Conservation (phyloP, 495 filamentous ascomycete genomes). For the Arthonia radiata region DNA sequence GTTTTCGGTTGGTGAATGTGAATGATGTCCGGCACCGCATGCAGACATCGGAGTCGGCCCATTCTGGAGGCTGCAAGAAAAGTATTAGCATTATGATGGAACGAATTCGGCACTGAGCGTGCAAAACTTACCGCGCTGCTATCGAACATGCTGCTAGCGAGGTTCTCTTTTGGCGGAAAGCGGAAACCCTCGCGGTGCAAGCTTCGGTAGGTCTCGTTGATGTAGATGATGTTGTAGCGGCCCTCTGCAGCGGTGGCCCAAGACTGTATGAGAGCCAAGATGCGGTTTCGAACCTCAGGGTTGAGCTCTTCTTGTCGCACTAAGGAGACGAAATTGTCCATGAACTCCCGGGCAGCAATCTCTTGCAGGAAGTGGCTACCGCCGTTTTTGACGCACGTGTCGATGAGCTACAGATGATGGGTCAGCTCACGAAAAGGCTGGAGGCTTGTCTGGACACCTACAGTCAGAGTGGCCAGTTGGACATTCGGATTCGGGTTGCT, state of each 20-base stretch:
- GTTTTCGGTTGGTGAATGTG: conserved; percentile 92
- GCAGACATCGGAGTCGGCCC: conserved; percentile 93
- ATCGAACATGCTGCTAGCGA: conserved; percentile 87
- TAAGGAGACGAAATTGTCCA: conserved; percentile 85
- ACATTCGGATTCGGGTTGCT: conserved; percentile 93
- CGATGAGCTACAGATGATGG: conserved; percentile 39
- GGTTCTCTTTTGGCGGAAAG: conserved; percentile 70
- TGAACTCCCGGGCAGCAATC: conserved; percentile 89
- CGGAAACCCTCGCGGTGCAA: conserved; percentile 64
- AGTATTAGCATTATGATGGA: not conserved
- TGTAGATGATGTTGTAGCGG: conserved; percentile 57
- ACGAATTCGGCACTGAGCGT: not conserved
- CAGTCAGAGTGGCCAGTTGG: conserved; percentile 77
- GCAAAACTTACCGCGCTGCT: conserved; percentile 59
- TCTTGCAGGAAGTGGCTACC: conserved; percentile 88
- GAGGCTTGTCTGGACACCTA: conserved; percentile 15
- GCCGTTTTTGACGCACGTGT: conserved; percentile 97
- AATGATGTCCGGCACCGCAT: conserved; percentile 93
- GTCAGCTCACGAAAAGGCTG: not conserved
- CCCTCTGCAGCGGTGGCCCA: conserved; percentile 86
- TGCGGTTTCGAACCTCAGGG: conserved; percentile 75
- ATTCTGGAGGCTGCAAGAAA: conserved; percentile 63
- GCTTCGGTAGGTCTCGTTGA: conserved; percentile 61
- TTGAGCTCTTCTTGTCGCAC: conserved; percentile 69
- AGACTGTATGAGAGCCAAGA: conserved; percentile 74